These are phyloP conservation scores for Dioscorea dumetorum DNA, from an alignment of 106 monocot species.

Conservation along the genomic window DNA sequence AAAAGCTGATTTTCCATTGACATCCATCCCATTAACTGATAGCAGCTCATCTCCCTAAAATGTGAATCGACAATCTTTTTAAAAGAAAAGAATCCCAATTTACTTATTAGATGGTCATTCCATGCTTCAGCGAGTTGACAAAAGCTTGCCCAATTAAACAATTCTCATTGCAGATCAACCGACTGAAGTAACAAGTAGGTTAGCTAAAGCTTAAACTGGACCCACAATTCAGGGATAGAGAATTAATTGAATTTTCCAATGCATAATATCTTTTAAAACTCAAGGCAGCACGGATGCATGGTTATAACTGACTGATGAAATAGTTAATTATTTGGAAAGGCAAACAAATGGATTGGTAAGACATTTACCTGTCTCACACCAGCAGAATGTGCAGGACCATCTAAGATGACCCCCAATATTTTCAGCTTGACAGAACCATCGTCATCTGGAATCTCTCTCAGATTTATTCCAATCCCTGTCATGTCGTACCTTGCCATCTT, in stretches of 20 bases:
- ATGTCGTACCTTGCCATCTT: constrained; percentile 96
- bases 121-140: too few species aligned
- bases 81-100: background rate
- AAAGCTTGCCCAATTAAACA: too few species aligned
- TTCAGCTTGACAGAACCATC: constrained; percentile 75
- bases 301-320: background rate
- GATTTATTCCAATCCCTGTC: constrained; percentile 88
- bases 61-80: background rate
- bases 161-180: too few species aligned
- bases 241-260: too few species aligned
- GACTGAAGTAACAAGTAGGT: too few species aligned
- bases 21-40: constrained; percentile 73
- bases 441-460: constrained; percentile 83
- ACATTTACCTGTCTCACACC: constrained; percentile 81
- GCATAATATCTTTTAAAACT: too few species aligned
- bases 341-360: background rate
- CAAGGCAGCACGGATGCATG: too few species aligned
- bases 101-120: background rate
- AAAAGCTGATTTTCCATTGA: constrained; percentile 90
- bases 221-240: too few species aligned
- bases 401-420: constrained; percentile 76
- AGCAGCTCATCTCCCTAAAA: constrained; percentile 83
- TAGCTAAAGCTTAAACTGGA: too few species aligned
- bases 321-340: too few species aligned
- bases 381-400: constrained; percentile 89